Evolutionary conservation across 1,139 yeast genomes (phyloP).

Genomic region (Yamadazyma dushanensis): DNA sequence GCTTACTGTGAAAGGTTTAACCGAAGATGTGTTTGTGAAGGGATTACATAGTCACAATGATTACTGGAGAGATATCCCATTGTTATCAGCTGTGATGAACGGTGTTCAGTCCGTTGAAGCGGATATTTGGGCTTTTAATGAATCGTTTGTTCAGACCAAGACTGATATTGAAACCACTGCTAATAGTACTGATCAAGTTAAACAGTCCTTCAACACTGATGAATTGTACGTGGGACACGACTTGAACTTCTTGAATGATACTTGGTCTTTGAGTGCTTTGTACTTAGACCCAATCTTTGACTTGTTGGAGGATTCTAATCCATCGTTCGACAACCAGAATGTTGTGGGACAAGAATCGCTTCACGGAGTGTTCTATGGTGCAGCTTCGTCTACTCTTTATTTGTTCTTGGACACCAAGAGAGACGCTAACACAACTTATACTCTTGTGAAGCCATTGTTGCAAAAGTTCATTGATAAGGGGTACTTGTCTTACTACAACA

Average conservation of each 20-base stretch:
- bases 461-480: conserved; percentile 34
- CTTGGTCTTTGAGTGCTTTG: conserved; percentile 46
- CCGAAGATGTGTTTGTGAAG: conserved; percentile 49
- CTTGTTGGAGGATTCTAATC: conserved; percentile 50
- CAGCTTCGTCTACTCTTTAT: conserved; percentile 39
- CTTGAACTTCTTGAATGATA: conserved; percentile 39
- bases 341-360: conserved; percentile 16
- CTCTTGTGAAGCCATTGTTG: conserved; percentile 28
- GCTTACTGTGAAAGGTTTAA: conserved; percentile 32
- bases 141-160: conserved; percentile 23
- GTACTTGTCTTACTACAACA: conserved; percentile 35
- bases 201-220: conserved; percentile 27
- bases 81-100: conserved; percentile 56
- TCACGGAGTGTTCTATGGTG: conserved; percentile 36
- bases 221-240: conserved; percentile 68
- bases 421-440: conserved; percentile 33
- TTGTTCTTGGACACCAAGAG: conserved; percentile 45
- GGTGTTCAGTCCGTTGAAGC: conserved; percentile 71
- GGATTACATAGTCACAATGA: conserved; percentile 75
- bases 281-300: conserved; percentile 55
- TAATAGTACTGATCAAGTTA: conserved; percentile 13
- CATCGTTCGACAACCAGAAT: conserved; percentile 15
- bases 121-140: conserved; percentile 60
- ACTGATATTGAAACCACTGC: conserved; percentile 23
- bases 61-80: conserved; percentile 65